Percentiles rank a stretch among this genome's conserved stretches.
Conservation (phyloP, 169 alveolate genomes). For the Babesia ovis region DNA sequence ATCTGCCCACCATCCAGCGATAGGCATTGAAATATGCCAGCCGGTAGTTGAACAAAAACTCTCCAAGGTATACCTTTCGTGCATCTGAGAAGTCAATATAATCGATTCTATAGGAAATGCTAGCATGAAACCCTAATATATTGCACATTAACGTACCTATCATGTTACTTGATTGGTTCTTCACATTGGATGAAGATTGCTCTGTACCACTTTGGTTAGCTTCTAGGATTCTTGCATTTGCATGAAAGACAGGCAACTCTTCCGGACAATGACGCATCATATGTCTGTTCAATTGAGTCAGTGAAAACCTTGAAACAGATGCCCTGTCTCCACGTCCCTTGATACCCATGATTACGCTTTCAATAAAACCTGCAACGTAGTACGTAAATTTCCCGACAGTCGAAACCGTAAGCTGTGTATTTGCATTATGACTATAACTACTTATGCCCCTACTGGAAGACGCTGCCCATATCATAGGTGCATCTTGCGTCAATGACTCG, state of each 20-base stretch:
- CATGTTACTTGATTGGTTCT: background rate
- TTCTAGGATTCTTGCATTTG: constrained; percentile 4
- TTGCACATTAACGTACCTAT: constrained; percentile 3
- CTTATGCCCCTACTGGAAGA: constrained; percentile 70
- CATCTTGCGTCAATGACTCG: constrained; percentile 38
- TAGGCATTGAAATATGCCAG: constrained; percentile 38
- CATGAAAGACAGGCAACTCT: constrained; percentile 41
- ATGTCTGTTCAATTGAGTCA: constrained; percentile 45
- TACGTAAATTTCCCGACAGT: constrained; percentile 76
- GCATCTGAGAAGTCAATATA: background rate
- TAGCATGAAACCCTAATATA: background rate
- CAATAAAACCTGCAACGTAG: constrained; percentile 55
- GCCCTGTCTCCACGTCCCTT: constrained; percentile 46
- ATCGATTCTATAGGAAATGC: background rate
- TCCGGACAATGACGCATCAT: constrained; percentile 39
- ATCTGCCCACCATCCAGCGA: background rate
- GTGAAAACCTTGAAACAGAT: constrained; percentile 51
- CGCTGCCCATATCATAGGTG: constrained; percentile 70
- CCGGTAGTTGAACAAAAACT: constrained; percentile 63
- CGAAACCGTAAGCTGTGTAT: constrained; percentile 72
- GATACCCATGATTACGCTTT: constrained; percentile 51
- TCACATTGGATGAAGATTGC: background rate
- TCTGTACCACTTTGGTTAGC: background rate
- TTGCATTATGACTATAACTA: constrained; percentile 73
- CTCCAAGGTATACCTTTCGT: constrained; percentile 57